phyloP scores from a whole-genome alignment of 805 yeast genomes.

The Lachancea nothofagi region DNA sequence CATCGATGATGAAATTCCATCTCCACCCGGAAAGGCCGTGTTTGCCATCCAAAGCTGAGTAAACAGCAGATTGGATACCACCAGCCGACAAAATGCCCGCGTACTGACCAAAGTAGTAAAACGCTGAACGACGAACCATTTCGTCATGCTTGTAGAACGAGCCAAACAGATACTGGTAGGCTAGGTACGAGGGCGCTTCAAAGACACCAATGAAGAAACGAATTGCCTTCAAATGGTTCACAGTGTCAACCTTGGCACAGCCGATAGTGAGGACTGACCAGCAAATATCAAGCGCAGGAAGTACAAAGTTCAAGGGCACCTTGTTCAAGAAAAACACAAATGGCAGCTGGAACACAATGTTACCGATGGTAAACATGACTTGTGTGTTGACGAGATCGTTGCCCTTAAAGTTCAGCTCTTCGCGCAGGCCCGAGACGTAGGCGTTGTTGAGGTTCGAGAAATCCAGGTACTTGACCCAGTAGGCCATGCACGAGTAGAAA shows the following conservation, averaged over 20 bases:
- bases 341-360: conserved; percentile 56
- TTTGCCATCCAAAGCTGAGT: conserved; percentile 41
- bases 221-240: conserved; percentile 47
- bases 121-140: conserved; percentile 55
- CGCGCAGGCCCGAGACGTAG: conserved; percentile 58
- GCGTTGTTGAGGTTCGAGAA: conserved; percentile 58
- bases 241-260: conserved; percentile 41
- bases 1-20: conserved; percentile 69
- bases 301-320: conserved; percentile 43
- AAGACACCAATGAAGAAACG: conserved; percentile 61
- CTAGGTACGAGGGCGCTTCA: conserved; percentile 59
- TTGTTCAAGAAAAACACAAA: conserved; percentile 52
- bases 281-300: conserved; percentile 46
- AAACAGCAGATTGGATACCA: conserved; percentile 54
- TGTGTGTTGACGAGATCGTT: conserved; percentile 58
- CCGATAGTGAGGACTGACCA: conserved; percentile 61
- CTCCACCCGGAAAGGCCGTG: conserved; percentile 60
- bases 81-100: conserved; percentile 60
- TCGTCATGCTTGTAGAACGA: conserved; percentile 54
- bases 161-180: conserved; percentile 52
- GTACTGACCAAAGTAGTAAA: conserved; percentile 57
- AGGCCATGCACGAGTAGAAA: conserved; percentile 50
- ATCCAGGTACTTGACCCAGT: conserved; percentile 64
- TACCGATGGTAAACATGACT: conserved; percentile 54
- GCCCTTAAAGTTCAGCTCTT: conserved; percentile 50